Base-by-base conservation (phyloP, 192 early-diverging fungal genomes). In the Umbelopsis isabellina region DNA sequence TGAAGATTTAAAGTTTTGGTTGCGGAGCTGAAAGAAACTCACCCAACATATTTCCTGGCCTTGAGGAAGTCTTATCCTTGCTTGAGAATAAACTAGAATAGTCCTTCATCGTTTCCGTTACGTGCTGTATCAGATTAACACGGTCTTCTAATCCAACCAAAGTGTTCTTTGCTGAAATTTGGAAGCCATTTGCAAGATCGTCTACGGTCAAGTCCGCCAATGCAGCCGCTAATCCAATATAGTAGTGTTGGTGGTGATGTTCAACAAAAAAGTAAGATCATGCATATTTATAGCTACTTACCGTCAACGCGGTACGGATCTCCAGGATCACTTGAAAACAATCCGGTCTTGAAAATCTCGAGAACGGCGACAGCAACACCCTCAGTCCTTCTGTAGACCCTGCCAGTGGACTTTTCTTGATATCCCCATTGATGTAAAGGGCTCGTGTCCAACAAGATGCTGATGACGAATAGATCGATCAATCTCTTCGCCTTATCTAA, bases 401-500 rank as follows among this genome's bases (percentile, higher is more conserved):
- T 50, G 18, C 88, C 81, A 1, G 85, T 65, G 9, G 75, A 72
- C 16, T 72, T 66, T 70, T 93, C 90, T 23, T 78, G 72, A 75
- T 88, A 98, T 21, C 76, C 81, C 94, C 94, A 98, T 13, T 78
- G 44, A 67, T 85, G 83, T 4, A 93, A 93, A 0, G 96, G 93
- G 0, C 94, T 94, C 2, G 94, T 92, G 70, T 98, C 96, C 21
- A 98, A 78, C 8, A 98, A 85, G 15, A 96, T 93, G 5, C 92
- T 92, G 3, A 95, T 90, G 6, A 95, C 88, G 69, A 93, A 89
- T 52, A 98, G 77, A 75, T 98, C 96, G 10, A 96, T 76, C 3
- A 93, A 55, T 9, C 94, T 82, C n/a, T 92, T 84, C 11, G 87
- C 86, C 16, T 86, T 88, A 72, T 87, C 88, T 5, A 90, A 53